Percentiles rank a stretch among this genome's conserved stretches.
These are phyloP conservation scores for Gypsophila paniculata DNA, from an alignment of 179 eudicot species.

Conservation along the genomic window DNA sequence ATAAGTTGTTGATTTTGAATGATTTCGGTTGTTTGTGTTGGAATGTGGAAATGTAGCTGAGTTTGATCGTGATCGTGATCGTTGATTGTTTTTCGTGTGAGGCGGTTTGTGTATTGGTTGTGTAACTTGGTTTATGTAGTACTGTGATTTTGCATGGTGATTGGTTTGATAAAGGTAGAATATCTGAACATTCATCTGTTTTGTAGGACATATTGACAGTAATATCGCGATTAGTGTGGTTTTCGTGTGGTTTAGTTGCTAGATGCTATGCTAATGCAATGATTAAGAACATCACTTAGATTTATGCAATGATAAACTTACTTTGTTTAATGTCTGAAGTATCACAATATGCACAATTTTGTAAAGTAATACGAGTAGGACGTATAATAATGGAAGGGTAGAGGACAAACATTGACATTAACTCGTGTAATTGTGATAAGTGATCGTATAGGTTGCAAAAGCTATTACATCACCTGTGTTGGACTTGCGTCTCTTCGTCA, in stretches of 20 bases:
- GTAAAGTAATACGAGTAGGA: background rate
- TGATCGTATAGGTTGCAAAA: background rate
- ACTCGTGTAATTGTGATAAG: background rate
- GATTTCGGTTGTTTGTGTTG: too few species aligned
- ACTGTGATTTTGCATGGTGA: too few species aligned
- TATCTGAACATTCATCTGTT: background rate
- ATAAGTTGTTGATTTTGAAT: too few species aligned
- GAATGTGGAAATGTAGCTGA: background rate
- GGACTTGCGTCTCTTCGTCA: background rate
- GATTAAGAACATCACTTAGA: too few species aligned
- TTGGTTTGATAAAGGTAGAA: too few species aligned
- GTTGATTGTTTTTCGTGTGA: background rate
- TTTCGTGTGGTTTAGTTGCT: too few species aligned
- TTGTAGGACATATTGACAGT: background rate
- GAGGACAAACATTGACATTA: background rate
- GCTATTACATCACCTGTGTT: background rate
- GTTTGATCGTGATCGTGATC: background rate
- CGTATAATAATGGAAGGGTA: background rate
- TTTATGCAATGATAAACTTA: too few species aligned
- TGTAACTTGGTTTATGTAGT: too few species aligned
- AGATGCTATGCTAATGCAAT: too few species aligned
- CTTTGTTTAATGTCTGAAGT: too few species aligned
- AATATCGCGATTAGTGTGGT: background rate
- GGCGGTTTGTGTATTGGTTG: background rate
- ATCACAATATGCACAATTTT: background rate